Conservation (phyloP, 2,329 filamentous ascomycete genomes). For the Fusarium sp. region DNA sequence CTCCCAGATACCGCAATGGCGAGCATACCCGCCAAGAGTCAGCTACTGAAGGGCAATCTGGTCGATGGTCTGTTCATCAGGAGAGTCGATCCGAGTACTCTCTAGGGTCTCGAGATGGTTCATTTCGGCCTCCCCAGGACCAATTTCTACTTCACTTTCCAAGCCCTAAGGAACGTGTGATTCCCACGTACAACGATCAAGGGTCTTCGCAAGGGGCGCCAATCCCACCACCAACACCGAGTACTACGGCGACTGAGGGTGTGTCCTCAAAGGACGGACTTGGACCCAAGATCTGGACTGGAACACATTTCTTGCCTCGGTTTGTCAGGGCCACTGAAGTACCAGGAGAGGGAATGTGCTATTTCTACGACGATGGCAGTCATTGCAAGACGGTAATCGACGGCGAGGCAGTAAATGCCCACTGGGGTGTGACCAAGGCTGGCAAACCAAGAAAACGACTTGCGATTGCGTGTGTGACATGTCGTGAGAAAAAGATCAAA, state of each 20-base stretch:
- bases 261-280: slow-evolving; percentile 68
- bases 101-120: slow-evolving; percentile 56
- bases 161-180: slow-evolving; percentile 50
- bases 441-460: slow-evolving; percentile 92
- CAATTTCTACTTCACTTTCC: slow-evolving; percentile 55
- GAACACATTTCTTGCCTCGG: slow-evolving; percentile 74
- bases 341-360: slow-evolving; percentile 83
- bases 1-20: slow-evolving; percentile 58
- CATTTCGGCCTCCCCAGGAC: slow-evolving; percentile 52
- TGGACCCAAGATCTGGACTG: slow-evolving; percentile 77
- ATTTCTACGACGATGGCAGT: slow-evolving; percentile 87
- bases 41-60: slow-evolving; percentile 53
- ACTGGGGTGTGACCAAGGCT: slow-evolving; percentile 94
- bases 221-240: slow-evolving; percentile 49
- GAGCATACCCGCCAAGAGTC: slow-evolving; percentile 54
- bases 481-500: slow-evolving; percentile 97
- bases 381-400: slow-evolving; percentile 87
- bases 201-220: slow-evolving; percentile 40
- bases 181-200: slow-evolving; percentile 46
- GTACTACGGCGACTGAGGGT: slow-evolving; percentile 55
- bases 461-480: slow-evolving; percentile 92
- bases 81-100: slow-evolving; percentile 62
- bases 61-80: slow-evolving; percentile 55
- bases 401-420: slow-evolving; percentile 87
- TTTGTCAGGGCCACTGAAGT: slow-evolving; percentile 75